Percentiles rank a stretch among this genome's conserved stretches.
Evolutionary conservation across 306 rosid genomes (phyloP).

Genomic region (Castanea sativa): DNA sequence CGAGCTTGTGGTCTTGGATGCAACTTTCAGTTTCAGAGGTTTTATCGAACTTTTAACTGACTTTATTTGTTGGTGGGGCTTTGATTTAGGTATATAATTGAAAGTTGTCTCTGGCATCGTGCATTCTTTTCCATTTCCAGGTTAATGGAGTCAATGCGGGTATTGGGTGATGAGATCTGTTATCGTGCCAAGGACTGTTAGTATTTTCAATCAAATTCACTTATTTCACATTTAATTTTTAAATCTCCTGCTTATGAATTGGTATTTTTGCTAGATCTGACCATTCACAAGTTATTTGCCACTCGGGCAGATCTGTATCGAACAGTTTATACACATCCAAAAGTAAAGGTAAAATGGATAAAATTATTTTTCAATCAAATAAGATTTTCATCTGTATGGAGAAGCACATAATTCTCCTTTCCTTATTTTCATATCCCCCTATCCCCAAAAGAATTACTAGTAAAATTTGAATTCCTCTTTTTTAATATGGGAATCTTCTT

Average conservation of each 20-base stretch:
- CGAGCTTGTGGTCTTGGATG: conserved; percentile 93
- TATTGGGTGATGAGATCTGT: conserved; percentile 88
- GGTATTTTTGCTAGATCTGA: conserved; percentile 57
- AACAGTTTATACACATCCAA: conserved; percentile 86
- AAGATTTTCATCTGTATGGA: conserved; percentile 15
- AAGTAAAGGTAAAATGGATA: conserved; percentile 68
- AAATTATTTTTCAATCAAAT: background rate
- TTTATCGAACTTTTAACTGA: conserved; percentile 13
- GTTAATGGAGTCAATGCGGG: conserved; percentile 86
- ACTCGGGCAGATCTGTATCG: conserved; percentile 94
- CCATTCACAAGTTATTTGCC: conserved; percentile 81
- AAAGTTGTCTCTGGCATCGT: conserved; percentile 14
- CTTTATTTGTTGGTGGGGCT: background rate
- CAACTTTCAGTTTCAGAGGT: conserved; percentile 89
- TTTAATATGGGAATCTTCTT: conserved; percentile 24
- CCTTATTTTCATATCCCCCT: background rate
- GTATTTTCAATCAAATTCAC: conserved; percentile 31
- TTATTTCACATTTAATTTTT: conserved; percentile 15
- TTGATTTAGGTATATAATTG: conserved; percentile 10
- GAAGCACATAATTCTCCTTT: conserved; percentile 9
- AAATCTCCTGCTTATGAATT: conserved; percentile 26
- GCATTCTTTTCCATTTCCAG: conserved; percentile 42
- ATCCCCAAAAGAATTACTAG: background rate
- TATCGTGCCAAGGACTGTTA: conserved; percentile 82
- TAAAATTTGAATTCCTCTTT: conserved; percentile 8